A percentile compares a stretch with the other conserved stretches of the same genome.
These are phyloP conservation scores for Paraphoma chrysanthemicola DNA, from an alignment of 2,329 filamentous ascomycete genomes.

Conservation along the genomic window DNA sequence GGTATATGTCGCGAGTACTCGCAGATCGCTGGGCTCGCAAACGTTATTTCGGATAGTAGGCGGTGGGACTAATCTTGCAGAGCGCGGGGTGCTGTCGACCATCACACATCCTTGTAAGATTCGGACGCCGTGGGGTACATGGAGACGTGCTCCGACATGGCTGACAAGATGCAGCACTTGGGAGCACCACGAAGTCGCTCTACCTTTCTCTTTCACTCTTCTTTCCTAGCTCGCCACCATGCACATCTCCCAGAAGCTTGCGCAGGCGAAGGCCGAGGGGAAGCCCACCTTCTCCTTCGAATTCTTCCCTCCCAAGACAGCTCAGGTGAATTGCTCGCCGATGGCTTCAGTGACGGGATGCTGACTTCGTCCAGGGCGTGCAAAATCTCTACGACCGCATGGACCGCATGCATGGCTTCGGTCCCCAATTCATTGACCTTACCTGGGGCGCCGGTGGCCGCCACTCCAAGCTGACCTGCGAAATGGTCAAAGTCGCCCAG, in stretches of 20 bases:
- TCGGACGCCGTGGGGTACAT: conserved; percentile 28
- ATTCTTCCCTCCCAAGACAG: conserved; percentile 98
- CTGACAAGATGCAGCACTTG: conserved; percentile 9
- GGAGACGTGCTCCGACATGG: background rate
- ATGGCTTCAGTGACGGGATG: background rate
- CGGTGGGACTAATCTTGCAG: conserved; percentile 6
- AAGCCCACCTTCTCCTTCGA: conserved; percentile 97
- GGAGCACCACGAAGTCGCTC: conserved; percentile 5
- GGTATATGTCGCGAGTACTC: conserved; percentile 62
- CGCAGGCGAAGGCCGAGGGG: conserved; percentile 77
- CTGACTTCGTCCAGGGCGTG: conserved; percentile 67
- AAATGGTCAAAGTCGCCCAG: conserved; percentile 97
- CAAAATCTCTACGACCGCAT: conserved; percentile 99
- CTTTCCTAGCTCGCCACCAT: conserved; percentile 61
- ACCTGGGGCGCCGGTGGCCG: conserved; percentile 97
- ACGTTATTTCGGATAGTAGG: conserved; percentile 54
- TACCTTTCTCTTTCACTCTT: conserved; percentile 4
- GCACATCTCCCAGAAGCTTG: conserved; percentile 94
- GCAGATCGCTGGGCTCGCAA: conserved; percentile 58
- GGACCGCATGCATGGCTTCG: conserved; percentile 96
- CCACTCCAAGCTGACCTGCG: conserved; percentile 88
- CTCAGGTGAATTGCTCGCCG: conserved; percentile 60
- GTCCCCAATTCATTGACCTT: conserved; percentile 95
- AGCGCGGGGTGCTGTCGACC: conserved; percentile 17
- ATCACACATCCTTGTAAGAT: conserved; percentile 29